Evolutionary conservation across 495 filamentous ascomycete species (phyloP), one percentile per base, ranked within the genome.

Genomic region (Podospora appendiculata): DNA sequence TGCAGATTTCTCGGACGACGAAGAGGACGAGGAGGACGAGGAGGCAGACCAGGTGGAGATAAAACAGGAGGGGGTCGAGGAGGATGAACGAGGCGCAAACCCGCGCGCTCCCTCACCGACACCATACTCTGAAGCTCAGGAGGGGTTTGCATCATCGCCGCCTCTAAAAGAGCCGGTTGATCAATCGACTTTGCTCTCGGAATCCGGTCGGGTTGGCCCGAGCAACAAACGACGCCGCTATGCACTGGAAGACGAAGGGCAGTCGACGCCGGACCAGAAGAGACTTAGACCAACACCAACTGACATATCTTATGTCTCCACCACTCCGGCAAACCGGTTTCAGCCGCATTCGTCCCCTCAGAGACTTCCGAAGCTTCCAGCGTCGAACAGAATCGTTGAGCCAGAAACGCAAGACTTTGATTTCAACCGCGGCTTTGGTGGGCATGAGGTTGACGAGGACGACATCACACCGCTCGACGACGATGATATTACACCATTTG

Each of bases 401-500:
- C 69, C 71, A 6, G 69, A 73, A 47, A 71, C 68, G 8, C 70
- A 73, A 43, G 67, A 74, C 46, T 70, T 71, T 50, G 17, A 32
- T 17, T 41, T 50, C 14, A 25, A 17, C n/a, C 18, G 32, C 16
- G 47, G 13, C 8, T 12, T 13, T 14, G 38, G 35, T 13, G 38
- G 33, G n/a, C 8, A 16, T n/a, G 16, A 14, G 3, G 25, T 54
- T 51, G 58, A 58, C 8, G 19, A 18, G n/a, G 18, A 48, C 33
- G 32, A 50, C 38, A 9, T 44, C 14, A 35, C 45, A 9, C 45
- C n/a, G 32, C 38, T 40, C 7, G 10, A 11, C 38, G 38, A 40
- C 38, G 25, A 25, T 5, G 25, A 40, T 40, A 14, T 36, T 7
- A 39, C 39, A 19, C 32, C 38, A 36, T 41, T 12, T 42, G 19